These are phyloP conservation scores for Piloderma croceum DNA, from an alignment of 768 basidiomycete genomes.

Conservation along the genomic window DNA sequence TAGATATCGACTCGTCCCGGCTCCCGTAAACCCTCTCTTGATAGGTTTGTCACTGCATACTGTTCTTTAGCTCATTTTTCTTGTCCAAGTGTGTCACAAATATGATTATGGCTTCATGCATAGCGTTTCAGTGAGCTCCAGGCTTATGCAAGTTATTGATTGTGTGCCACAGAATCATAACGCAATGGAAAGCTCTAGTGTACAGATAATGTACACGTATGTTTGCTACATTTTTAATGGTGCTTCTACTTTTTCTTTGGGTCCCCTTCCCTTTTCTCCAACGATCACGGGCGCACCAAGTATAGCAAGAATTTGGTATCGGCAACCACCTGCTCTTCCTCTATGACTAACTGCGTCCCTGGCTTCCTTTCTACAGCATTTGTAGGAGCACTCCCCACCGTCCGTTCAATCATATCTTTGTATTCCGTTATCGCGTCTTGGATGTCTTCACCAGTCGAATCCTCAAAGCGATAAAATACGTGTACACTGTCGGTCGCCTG, in stretches of 20 bases:
- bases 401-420: slow-evolving; percentile 63
- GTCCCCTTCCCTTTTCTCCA: slow-evolving; percentile 25
- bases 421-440: slow-evolving; percentile 60
- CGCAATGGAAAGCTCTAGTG: too few relatives aligned
- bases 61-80: too few relatives aligned
- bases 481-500: slow-evolving; percentile 93
- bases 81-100: too few relatives aligned
- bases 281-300: slow-evolving; percentile 48
- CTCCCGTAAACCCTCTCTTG: too few relatives aligned
- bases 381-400: slow-evolving; percentile 65
- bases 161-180: too few relatives aligned
- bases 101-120: too few relatives aligned
- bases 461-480: slow-evolving; percentile 78
- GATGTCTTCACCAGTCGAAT: slow-evolving; percentile 59
- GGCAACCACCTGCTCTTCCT: slow-evolving; percentile 84
- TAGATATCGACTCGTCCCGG: slow-evolving; percentile 3
- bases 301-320: slow-evolving; percentile 73
- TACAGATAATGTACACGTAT: too few relatives aligned
- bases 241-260: too few relatives aligned
- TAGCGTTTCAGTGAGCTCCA: too few relatives aligned
- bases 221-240: too few relatives aligned
- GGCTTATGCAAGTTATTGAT: too few relatives aligned
- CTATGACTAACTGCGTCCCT: slow-evolving; percentile 52
- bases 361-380: slow-evolving; percentile 50
- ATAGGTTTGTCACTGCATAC: too few relatives aligned